Conservation (phyloP, 108 stramenopile genomes). For the Parietichytrium sp. region DNA sequence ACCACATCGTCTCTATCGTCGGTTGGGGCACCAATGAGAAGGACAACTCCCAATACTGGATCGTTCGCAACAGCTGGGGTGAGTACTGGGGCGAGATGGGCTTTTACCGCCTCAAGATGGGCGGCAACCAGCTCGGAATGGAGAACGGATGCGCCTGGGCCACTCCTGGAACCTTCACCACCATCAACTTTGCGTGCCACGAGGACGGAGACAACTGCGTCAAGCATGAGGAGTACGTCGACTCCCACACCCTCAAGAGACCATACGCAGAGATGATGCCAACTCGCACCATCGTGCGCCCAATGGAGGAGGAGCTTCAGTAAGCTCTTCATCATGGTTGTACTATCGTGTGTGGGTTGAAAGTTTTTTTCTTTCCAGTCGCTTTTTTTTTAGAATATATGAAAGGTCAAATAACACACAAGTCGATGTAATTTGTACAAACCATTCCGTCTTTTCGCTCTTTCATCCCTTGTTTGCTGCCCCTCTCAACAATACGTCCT, state of each 20-base stretch:
- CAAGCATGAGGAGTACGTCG: slow-evolving; percentile 30
- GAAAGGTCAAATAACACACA: too few relatives aligned
- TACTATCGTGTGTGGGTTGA: too few relatives aligned
- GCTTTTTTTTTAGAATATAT: too few relatives aligned
- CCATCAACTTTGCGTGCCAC: slow-evolving; percentile 43
- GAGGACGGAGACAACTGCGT: slow-evolving; percentile 48
- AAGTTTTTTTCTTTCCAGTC: too few relatives aligned
- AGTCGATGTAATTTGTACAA: too few relatives aligned
- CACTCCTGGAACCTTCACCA: slow-evolving; percentile 52
- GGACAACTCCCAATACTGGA: slow-evolving; percentile 74
- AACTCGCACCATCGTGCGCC: too few relatives aligned
- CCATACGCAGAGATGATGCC: not conserved
- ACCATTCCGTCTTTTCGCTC: too few relatives aligned
- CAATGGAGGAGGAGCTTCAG: too few relatives aligned
- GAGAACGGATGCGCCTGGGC: slow-evolving; percentile 76
- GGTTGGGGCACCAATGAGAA: slow-evolving; percentile 81
- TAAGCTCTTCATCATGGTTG: too few relatives aligned
- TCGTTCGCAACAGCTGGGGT: slow-evolving; percentile 81
- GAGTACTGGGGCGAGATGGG: slow-evolving; percentile 61
- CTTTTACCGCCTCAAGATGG: slow-evolving; percentile 70
- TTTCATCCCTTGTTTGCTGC: too few relatives aligned
- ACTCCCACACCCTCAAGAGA: slow-evolving; percentile 11
- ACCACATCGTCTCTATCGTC: slow-evolving; percentile 84
- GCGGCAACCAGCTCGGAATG: slow-evolving; percentile 70
- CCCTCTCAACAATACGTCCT: too few relatives aligned